Evolutionary conservation across 2,329 filamentous ascomycete genomes (phyloP).

Genomic region (Apiospora saccharicola): DNA sequence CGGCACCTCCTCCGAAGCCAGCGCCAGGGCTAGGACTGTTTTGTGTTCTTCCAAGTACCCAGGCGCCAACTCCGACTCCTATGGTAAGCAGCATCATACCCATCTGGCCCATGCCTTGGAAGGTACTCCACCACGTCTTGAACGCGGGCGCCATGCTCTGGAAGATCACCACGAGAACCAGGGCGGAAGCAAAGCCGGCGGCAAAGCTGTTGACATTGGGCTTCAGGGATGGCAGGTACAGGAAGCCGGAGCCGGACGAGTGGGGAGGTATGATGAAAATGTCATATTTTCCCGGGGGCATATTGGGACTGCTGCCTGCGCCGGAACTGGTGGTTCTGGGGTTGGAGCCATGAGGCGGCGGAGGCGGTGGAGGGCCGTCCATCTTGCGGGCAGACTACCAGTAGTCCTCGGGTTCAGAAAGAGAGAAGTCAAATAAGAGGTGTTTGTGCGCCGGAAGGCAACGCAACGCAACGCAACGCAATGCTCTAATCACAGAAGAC

Average conservation of each 20-base stretch:
- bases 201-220: constrained; percentile 91
- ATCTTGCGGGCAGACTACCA: constrained; percentile 20
- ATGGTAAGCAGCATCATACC: constrained; percentile 76
- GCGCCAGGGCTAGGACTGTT: constrained; percentile 44
- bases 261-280: constrained; percentile 97
- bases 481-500: constrained; percentile 16
- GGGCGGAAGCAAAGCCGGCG: constrained; percentile 81
- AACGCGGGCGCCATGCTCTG: constrained; percentile 77
- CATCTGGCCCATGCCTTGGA: constrained; percentile 75
- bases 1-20: constrained; percentile 35
- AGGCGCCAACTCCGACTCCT: constrained; percentile 78
- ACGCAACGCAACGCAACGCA: constrained; percentile 14
- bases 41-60: constrained; percentile 75
- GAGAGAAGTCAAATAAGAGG: neutral
- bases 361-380: constrained; percentile 56
- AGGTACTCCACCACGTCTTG: constrained; percentile 74
- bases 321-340: constrained; percentile 67
- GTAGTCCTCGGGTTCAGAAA: constrained; percentile 11
- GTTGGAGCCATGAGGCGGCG: constrained; percentile 83
- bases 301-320: constrained; percentile 40
- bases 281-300: constrained; percentile 92
- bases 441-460: neutral
- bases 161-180: constrained; percentile 77
- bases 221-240: constrained; percentile 90
- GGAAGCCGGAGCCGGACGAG: constrained; percentile 85